Conservation (phyloP, 2,329 filamentous ascomycete genomes). For the Fusarium nematophilum region DNA sequence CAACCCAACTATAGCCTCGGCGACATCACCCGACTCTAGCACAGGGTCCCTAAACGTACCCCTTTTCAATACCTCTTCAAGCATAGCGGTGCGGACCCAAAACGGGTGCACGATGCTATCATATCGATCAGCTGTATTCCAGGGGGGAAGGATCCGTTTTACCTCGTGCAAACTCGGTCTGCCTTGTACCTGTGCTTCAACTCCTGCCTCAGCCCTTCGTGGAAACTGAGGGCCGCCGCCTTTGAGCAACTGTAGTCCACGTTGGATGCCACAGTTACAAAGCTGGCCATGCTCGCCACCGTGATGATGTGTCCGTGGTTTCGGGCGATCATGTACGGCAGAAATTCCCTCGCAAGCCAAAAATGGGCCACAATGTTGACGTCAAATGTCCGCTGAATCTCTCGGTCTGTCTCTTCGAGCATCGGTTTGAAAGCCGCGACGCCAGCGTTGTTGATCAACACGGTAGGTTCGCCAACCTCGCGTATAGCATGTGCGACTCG, state of each 20-base stretch:
- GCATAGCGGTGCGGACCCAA: too few relatives aligned
- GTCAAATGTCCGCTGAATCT: too few relatives aligned
- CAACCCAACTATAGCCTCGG: too few relatives aligned
- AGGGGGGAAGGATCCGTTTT: too few relatives aligned
- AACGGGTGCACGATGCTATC: too few relatives aligned
- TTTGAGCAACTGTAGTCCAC: slow-evolving; percentile 73
- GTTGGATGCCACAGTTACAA: slow-evolving; percentile 66
- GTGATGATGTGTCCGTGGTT: slow-evolving; percentile 78
- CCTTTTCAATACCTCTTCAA: too few relatives aligned
- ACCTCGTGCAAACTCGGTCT: too few relatives aligned
- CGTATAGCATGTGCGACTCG: slow-evolving; percentile 45
- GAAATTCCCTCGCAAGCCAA: slow-evolving; percentile 69
- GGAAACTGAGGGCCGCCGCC: slow-evolving; percentile 70
- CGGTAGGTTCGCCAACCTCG: slow-evolving; percentile 52
- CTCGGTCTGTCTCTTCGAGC: too few relatives aligned
- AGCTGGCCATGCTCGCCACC: slow-evolving; percentile 70
- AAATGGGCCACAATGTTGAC: slow-evolving; percentile 75
- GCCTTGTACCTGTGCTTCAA: slow-evolving; percentile 67
- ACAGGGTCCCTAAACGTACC: too few relatives aligned
- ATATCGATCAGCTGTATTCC: too few relatives aligned
- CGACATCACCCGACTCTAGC: too few relatives aligned
- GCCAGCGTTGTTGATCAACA: slow-evolving; percentile 52
- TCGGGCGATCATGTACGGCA: slow-evolving; percentile 67
- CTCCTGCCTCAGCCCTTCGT: slow-evolving; percentile 69
- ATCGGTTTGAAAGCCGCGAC: too few relatives aligned